Base-by-base conservation (phyloP, 257 asterid species). In the Petunia secreta region DNA sequence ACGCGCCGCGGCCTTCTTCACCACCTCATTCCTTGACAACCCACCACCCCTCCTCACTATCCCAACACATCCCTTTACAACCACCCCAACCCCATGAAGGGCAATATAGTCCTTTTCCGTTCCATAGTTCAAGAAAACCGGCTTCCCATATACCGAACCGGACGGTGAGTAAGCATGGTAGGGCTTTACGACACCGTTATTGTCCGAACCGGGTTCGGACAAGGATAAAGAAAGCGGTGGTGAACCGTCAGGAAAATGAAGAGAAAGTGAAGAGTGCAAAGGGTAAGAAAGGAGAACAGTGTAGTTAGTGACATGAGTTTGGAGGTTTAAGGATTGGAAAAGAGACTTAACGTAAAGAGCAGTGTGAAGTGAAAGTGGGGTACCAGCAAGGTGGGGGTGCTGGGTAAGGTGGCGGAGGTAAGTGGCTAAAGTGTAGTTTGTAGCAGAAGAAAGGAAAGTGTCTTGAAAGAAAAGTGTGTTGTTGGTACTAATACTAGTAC, bases 301-400 rank as follows among this genome's bases (percentile, higher is more conserved):
- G 85, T 88, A 92, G 86, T 91, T 88, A 55, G 89, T 64, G 44
- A 79, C 57, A 63, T 84, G 94, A 66, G 97, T 85, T 79, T 85
- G 7, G 3, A 95, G 86, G 80, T 84, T 84, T 8, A 88, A 86
- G 74, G 93, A 82, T 53, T 87, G 87, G 86, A 95, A 95, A 65
- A 91, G 97, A 63, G 89, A 73, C 3, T 89, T 82, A 44, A 93
- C 98, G 86, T 91, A 95, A 55, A 84, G 81, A 53, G 92, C 93
- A 39, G 97, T 84, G 79, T 87, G 75, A 85, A 92, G 89, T 53
- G 99, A 88, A 50, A 81, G 86, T 9, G 83, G 82, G 41, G 99
- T 92, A 34, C 98, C 98, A 76, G 99, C 97, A 65, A 95, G 90
- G 91, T 95, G 99, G 81, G 99, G 97, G 57, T 87, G 98, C 85